A percentile compares a stretch with the other conserved stretches of the same genome.
These are phyloP conservation scores for Saccharomycopsis sp. DNA, from an alignment of 805 yeast genomes.

Conservation along the genomic window DNA sequence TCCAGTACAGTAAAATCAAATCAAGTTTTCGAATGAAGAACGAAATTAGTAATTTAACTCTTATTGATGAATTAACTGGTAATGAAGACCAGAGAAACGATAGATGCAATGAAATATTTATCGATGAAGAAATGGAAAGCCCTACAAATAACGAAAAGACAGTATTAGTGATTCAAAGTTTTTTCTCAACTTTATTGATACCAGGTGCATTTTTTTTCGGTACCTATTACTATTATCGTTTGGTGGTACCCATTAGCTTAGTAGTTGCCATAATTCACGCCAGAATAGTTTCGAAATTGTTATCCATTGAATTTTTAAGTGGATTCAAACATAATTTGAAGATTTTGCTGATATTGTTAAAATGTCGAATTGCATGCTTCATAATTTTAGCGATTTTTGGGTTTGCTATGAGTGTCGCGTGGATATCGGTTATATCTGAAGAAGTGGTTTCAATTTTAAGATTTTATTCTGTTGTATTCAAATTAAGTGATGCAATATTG, in stretches of 20 bases:
- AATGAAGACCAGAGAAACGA: neutral
- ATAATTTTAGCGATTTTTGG: constrained; percentile 43
- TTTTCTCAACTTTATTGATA: neutral
- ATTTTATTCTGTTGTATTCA: constrained; percentile 49
- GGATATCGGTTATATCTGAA: constrained; percentile 65
- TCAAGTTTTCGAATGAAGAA: constrained; percentile 3
- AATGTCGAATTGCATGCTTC: constrained; percentile 16
- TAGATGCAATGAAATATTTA: neutral
- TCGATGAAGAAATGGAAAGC: neutral
- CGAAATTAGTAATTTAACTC: constrained; percentile 7
- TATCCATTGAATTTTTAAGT: neutral
- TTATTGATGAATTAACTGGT: constrained; percentile 2
- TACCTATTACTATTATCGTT: neutral
- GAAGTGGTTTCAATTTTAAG: constrained; percentile 62
- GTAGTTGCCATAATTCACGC: neutral
- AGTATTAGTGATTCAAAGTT: neutral
- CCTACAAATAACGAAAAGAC: neutral
- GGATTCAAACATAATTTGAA: neutral
- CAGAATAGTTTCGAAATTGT: neutral
- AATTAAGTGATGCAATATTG: constrained; percentile 67
- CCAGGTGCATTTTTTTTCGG: neutral
- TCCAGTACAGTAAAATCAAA: constrained; percentile 24
- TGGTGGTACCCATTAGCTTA: neutral
- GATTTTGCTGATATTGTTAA: neutral
- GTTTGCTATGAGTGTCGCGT: constrained; percentile 55